Evolutionary conservation across 768 basidiomycete species (phyloP).

Genomic region (Trametes sanguinea): DNA sequence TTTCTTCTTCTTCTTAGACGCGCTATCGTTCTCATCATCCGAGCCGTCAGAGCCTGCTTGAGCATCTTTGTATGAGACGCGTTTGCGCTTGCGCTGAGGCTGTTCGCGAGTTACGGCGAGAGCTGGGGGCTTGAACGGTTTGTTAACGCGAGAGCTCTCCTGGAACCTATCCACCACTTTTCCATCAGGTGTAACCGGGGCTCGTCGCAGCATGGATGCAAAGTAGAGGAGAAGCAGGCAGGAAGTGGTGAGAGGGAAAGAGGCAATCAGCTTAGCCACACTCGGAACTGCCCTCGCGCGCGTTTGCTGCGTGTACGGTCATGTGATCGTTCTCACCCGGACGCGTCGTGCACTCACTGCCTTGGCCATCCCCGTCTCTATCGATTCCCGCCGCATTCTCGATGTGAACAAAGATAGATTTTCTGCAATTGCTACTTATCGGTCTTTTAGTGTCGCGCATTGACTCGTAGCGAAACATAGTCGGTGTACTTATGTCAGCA

Average conservation of each 20-base stretch:
- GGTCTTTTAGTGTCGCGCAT: no score
- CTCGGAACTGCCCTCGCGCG: neutral
- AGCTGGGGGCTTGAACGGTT: constrained; percentile 80
- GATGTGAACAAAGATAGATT: no score
- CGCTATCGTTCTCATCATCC: constrained; percentile 55
- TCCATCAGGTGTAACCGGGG: constrained; percentile 71
- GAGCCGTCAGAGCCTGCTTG: constrained; percentile 55
- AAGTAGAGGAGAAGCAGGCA: neutral
- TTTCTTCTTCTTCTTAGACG: constrained; percentile 58
- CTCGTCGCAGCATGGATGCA: constrained; percentile 61
- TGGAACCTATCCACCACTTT: constrained; percentile 65
- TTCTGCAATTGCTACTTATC: no score
- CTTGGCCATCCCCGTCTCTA: no score
- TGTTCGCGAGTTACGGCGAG: constrained; percentile 53
- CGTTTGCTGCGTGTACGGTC: constrained; percentile 16
- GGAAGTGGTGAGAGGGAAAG: constrained; percentile 6
- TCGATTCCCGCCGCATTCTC: no score
- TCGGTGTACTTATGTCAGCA: no score
- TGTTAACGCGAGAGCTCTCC: constrained; percentile 72
- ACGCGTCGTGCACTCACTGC: no score
- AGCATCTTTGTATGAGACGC: constrained; percentile 79
- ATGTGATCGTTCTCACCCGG: constrained; percentile 12
- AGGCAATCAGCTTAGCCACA: neutral
- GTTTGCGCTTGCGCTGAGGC: constrained; percentile 81
- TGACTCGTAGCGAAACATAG: no score